Conservation (phyloP, 139 green algal genomes). For the Coelastrella sp. region DNA sequence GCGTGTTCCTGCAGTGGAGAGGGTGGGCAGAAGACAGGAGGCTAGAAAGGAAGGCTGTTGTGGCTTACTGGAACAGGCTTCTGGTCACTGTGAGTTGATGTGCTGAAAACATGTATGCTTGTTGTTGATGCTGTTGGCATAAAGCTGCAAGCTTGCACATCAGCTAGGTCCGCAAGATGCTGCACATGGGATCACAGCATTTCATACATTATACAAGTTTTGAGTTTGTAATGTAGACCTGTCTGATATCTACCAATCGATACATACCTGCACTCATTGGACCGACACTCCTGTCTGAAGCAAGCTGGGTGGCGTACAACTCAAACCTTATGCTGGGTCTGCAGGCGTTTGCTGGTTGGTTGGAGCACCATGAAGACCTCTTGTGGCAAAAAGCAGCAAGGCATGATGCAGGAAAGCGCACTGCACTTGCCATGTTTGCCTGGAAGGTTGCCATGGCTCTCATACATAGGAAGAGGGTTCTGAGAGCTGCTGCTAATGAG, state of each 20-base stretch:
- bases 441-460: constrained; percentile 36
- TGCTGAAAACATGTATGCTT: neutral
- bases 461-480: constrained; percentile 16
- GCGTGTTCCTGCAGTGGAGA: constrained; percentile 5
- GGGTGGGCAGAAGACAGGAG: neutral
- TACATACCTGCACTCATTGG: neutral
- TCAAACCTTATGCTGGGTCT: neutral
- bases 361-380: neutral
- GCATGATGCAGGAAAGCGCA: neutral
- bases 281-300: neutral
- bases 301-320: neutral
- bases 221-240: too few species aligned
- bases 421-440: neutral
- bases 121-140: neutral
- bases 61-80: constrained; percentile 33
- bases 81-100: constrained; percentile 1
- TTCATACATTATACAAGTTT: too few species aligned
- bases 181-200: too few species aligned
- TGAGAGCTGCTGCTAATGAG: neutral
- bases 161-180: neutral
- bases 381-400: neutral
- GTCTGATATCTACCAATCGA: too few species aligned
- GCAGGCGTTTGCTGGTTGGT: constrained; percentile 38
- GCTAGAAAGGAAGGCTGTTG: constrained; percentile 17
- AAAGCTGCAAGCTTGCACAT: neutral